phyloP scores from a whole-genome alignment of 1,139 yeast genomes.

The Blastobotrys proliferans region DNA sequence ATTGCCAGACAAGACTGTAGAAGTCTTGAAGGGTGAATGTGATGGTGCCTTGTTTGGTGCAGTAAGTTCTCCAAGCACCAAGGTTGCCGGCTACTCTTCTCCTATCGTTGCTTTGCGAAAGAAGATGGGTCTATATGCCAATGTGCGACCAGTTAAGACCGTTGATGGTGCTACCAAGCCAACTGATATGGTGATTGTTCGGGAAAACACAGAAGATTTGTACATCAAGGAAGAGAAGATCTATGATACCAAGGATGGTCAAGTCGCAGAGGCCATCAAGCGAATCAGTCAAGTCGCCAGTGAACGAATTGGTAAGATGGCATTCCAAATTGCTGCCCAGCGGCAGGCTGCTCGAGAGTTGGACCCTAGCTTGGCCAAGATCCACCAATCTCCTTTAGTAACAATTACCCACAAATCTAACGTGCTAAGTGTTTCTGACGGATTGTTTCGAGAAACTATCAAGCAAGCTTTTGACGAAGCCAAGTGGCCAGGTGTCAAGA shows the following conservation, averaged over 20 bases:
- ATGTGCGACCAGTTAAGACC: conserved; percentile 95
- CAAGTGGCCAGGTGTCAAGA: conserved; percentile 40
- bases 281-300: conserved; percentile 90
- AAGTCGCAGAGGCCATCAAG: conserved; percentile 96
- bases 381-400: conserved; percentile 54
- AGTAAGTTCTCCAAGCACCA: conserved; percentile 86
- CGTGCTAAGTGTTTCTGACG: conserved; percentile 88
- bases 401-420: conserved; percentile 97
- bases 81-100: conserved; percentile 94
- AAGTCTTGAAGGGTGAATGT: conserved; percentile 71
- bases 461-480: conserved; percentile 66
- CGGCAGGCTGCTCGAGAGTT: conserved; percentile 76
- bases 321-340: conserved; percentile 86
- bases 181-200: conserved; percentile 94
- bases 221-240: conserved; percentile 90
- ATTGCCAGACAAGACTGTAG: conserved; percentile 87
- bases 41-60: conserved; percentile 98
- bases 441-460: conserved; percentile 91
- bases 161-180: conserved; percentile 81
- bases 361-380: conserved; percentile 47
- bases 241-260: conserved; percentile 64
- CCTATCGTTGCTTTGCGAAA: conserved; percentile 97
- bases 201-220: conserved; percentile 97
- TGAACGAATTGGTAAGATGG: conserved; percentile 80
- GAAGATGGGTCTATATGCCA: conserved; percentile 90